Conservation (phyloP, 495 filamentous ascomycete genomes). For the Acidiella bohemica region DNA sequence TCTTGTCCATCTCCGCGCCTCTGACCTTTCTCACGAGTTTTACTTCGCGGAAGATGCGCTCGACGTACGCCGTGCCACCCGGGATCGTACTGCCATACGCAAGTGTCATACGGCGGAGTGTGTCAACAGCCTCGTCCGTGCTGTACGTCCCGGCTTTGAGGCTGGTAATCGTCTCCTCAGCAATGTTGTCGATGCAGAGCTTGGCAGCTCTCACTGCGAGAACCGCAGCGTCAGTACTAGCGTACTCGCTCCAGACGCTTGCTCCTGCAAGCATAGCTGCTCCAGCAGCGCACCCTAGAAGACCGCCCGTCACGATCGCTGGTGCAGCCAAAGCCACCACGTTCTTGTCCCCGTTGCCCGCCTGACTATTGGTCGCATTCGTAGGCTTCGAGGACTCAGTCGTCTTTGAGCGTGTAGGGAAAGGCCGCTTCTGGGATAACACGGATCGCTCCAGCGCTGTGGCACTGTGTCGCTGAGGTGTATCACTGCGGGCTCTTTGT, state of each 20-base stretch:
- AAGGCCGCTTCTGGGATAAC: no score
- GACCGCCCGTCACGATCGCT: conserved; percentile 10
- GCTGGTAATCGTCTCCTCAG: conserved; percentile 8
- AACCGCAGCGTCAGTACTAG: conserved; percentile 7
- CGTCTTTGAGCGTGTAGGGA: no score
- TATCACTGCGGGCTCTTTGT: no score
- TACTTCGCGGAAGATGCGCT: conserved; percentile 14
- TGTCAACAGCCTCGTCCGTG: conserved; percentile 14
- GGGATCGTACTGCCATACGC: conserved; percentile 11
- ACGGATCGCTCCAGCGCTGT: no score
- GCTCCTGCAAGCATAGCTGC: conserved; percentile 13
- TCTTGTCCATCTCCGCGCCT: conserved; percentile 8
- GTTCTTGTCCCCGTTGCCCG: no score
- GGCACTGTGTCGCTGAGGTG: no score
- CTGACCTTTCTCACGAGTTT: conserved; percentile 3
- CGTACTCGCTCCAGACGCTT: conserved; percentile 12
- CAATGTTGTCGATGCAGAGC: conserved; percentile 10
- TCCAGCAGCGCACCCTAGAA: conserved; percentile 10
- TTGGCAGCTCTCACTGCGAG: conserved; percentile 10
- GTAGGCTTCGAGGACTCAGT: no score
- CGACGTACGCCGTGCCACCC: conserved; percentile 7
- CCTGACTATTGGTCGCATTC: no score
- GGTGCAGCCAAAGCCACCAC: conserved; percentile 4
- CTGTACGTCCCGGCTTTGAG: conserved; percentile 14
- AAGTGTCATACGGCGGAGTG: conserved; percentile 9